Evolutionary conservation across 352 stramenopile genomes (phyloP).

Genomic region (Phytophthora sojae): DNA sequence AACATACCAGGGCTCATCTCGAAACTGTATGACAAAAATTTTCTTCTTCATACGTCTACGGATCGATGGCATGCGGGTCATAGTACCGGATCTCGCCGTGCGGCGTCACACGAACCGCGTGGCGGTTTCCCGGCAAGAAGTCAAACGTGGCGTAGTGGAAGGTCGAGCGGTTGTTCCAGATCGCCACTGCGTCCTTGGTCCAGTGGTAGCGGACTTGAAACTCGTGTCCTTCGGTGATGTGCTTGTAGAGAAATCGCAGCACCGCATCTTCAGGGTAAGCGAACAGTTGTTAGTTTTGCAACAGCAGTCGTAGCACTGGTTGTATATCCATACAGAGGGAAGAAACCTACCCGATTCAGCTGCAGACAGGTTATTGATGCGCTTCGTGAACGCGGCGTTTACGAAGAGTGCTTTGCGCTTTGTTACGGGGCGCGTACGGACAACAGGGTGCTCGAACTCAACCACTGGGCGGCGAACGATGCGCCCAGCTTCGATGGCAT

Average conservation of each 20-base stretch:
- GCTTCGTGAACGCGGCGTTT: constrained; percentile 16
- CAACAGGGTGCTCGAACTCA: constrained; percentile 19
- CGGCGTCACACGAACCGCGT: constrained; percentile 14
- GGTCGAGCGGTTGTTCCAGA: constrained; percentile 18
- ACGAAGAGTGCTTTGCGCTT: constrained; percentile 17
- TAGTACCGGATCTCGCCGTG: constrained; percentile 14
- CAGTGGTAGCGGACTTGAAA: constrained; percentile 17
- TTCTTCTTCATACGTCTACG: not conserved
- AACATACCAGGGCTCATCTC: too few species aligned
- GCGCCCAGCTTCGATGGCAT: constrained; percentile 14
- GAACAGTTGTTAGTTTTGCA: not conserved
- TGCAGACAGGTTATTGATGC: constrained; percentile 11
- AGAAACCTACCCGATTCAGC: constrained; percentile 11
- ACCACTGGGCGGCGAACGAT: constrained; percentile 11
- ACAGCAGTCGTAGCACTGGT: not conserved
- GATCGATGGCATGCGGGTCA: constrained; percentile 1
- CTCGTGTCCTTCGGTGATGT: constrained; percentile 13
- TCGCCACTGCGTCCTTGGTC: constrained; percentile 14
- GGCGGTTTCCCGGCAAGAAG: constrained; percentile 14
- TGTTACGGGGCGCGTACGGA: constrained; percentile 1
- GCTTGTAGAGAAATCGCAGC: constrained; percentile 12
- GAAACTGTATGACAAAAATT: too few species aligned
- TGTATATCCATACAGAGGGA: not conserved
- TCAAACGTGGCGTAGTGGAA: constrained; percentile 18
- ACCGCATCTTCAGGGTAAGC: constrained; percentile 2